phyloP scores from a whole-genome alignment of 768 basidiomycete species.

The Arthromyces matolae region DNA sequence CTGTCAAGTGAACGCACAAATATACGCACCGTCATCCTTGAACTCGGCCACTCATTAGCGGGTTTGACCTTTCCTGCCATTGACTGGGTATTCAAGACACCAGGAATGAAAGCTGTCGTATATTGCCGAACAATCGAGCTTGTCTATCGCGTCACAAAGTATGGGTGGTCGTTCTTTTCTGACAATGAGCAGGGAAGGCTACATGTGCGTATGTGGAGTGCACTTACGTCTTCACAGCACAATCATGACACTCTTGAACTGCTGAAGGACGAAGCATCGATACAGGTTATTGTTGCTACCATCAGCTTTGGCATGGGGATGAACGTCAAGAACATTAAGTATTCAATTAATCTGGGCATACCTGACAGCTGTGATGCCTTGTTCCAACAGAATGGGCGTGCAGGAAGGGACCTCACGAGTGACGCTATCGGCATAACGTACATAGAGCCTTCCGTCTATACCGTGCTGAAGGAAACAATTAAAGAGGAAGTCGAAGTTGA shows the following conservation, averaged over 20 bases:
- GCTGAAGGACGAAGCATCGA: conserved; percentile 12
- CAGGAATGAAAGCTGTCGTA: conserved; percentile 17
- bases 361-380: conserved; percentile 12
- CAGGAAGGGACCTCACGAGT: conserved; percentile 12
- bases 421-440: conserved; percentile 15
- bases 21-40: conserved; percentile 10
- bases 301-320: conserved; percentile 21
- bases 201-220: conserved; percentile 18
- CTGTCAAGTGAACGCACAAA: conserved; percentile 15
- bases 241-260: conserved; percentile 15
- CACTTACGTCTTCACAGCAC: conserved; percentile 14
- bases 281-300: conserved; percentile 16
- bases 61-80: conserved; percentile 17
- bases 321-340: conserved; percentile 16
- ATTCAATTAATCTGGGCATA: conserved; percentile 19
- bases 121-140: conserved; percentile 18
- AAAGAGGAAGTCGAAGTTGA: neutral
- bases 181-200: neutral
- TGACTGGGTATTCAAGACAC: conserved; percentile 14
- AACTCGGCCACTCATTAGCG: conserved; percentile 13
- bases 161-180: conserved; percentile 17
- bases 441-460: conserved; percentile 8
- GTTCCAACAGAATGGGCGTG: conserved; percentile 17
- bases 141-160: conserved; percentile 14
- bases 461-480: neutral